Percentiles rank a stretch among this genome's conserved stretches.
Conservation (phyloP, 768 basidiomycete species). For the Filobasidium floriforme region DNA sequence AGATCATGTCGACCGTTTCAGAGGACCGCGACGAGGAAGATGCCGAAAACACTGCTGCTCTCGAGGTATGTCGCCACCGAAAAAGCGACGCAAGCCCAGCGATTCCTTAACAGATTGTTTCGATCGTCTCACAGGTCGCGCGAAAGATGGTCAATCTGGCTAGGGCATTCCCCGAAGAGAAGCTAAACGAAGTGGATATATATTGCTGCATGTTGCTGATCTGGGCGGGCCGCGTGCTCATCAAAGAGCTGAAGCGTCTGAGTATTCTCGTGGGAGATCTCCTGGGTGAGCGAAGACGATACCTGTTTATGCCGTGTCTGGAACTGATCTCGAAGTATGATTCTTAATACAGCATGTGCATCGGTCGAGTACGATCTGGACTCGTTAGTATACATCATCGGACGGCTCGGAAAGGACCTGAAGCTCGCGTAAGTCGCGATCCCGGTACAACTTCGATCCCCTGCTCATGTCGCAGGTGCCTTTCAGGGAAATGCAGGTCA, state of each 20-base stretch:
- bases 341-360: not conserved
- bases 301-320: too few relatives aligned
- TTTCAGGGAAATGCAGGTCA: constrained; percentile 1
- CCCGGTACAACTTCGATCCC: not conserved
- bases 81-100: too few relatives aligned
- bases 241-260: constrained; percentile 17
- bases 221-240: constrained; percentile 16
- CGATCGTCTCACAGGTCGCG: constrained; percentile 9
- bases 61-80: not conserved
- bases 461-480: not conserved
- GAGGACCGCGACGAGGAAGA: constrained; percentile 14
- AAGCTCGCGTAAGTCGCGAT: constrained; percentile 14
- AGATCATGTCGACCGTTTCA: too few relatives aligned
- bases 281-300: constrained; percentile 6
- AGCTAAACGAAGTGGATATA: constrained; percentile 9
- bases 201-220: constrained; percentile 16
- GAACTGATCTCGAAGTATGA: not conserved
- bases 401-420: constrained; percentile 11
- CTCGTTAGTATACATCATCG: constrained; percentile 8
- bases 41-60: constrained; percentile 16
- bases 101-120: too few relatives aligned
- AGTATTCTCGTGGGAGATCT: constrained; percentile 1
- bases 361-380: constrained; percentile 15
- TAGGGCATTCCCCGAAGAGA: constrained; percentile 9
- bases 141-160: constrained; percentile 13